A percentile compares a stretch with the other conserved stretches of the same genome.
Evolutionary conservation across 164 flowering plant genomes (phyloP).

Genomic region (Dillenia suffruticosa): DNA sequence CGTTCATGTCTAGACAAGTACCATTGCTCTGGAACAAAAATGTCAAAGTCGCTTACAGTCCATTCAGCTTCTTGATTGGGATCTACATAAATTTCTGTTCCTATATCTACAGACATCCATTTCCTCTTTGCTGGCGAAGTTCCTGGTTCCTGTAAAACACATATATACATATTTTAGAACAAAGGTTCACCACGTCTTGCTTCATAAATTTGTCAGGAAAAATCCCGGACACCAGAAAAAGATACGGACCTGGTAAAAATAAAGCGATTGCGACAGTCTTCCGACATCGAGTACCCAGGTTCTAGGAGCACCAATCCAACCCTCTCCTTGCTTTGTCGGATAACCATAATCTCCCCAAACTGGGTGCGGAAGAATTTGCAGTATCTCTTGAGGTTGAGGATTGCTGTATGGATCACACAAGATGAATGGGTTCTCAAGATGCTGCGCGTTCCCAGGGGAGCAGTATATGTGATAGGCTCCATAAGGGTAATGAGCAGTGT

Average conservation of each 20-base stretch:
- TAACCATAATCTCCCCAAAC: constrained; percentile 73
- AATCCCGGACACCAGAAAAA: background rate
- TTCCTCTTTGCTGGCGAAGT: constrained; percentile 50
- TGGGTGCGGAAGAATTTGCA: constrained; percentile 67
- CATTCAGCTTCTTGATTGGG: constrained; percentile 53
- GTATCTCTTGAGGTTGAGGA: constrained; percentile 71
- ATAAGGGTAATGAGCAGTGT: constrained; percentile 44
- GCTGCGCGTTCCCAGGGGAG: constrained; percentile 50
- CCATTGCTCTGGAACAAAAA: constrained; percentile 29
- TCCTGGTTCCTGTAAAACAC: constrained; percentile 51
- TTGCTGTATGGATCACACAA: constrained; percentile 68
- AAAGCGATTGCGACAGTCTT: constrained; percentile 43
- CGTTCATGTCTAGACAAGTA: too few species aligned
- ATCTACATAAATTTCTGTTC: constrained; percentile 54
- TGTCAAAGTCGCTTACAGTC: constrained; percentile 61
- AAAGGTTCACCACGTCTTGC: background rate
- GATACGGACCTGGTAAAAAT: constrained; percentile 62
- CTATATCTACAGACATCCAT: constrained; percentile 64
- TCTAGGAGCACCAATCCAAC: constrained; percentile 70
- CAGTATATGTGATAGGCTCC: constrained; percentile 60
- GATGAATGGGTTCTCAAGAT: constrained; percentile 40
- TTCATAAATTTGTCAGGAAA: background rate
- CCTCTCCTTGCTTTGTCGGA: constrained; percentile 55
- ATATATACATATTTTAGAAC: background rate
- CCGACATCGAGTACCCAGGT: constrained; percentile 84